Base-by-base conservation (phyloP, 176 grass and related monocot genomes). In the Poa pratensis region DNA sequence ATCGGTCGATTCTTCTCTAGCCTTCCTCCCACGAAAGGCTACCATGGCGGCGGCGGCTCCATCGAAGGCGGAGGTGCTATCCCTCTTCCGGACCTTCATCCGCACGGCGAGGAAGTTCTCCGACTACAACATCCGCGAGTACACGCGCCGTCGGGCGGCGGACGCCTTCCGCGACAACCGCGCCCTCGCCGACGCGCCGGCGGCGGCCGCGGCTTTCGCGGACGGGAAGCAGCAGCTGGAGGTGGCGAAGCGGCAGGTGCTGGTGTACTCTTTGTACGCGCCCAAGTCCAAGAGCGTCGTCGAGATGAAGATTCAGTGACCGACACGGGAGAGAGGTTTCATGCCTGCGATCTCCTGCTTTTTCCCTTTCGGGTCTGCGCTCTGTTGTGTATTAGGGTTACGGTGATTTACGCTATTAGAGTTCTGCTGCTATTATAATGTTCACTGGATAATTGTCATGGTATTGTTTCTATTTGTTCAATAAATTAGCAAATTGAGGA, bases 111-210 rank as follows among this genome's bases (percentile, higher is more conserved):
- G 61, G 22, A 83, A 90, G 85, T 98, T 98, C 80, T 83, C 85
- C 13, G 91, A 95, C 86, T 98, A 98, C 93, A 98, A 98, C 91
- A 71, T 98, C 24, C 83, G 93, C 54, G 96, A 95, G 83, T 94
- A 98, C 86, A 83, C 88, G 32, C 83, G 78, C 24, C 75, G 91
- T 57, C 84, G 96, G 14, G 87, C 88, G 13, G 49, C 79, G 32
- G 91, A 95, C 39, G 91, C 86, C 59, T 94, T 98, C 88, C 86
- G 91, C 60, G 89, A 98, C 35, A 90, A 92, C 88, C 62, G 88
- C 49, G 76, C 50, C 65, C 86, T 98, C 24, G 20, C 83, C 5
- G 91, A 92, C 64, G 77, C 75, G 19, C 80, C 86, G 30, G 82
- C 83, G 19, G 15, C 87, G 3, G 89, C 88, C 3, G 83, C 87